Evolutionary conservation across 2,329 filamentous ascomycete species (phyloP), one percentile per base, ranked within the genome.

Genomic region (Alternaria gansuensis): DNA sequence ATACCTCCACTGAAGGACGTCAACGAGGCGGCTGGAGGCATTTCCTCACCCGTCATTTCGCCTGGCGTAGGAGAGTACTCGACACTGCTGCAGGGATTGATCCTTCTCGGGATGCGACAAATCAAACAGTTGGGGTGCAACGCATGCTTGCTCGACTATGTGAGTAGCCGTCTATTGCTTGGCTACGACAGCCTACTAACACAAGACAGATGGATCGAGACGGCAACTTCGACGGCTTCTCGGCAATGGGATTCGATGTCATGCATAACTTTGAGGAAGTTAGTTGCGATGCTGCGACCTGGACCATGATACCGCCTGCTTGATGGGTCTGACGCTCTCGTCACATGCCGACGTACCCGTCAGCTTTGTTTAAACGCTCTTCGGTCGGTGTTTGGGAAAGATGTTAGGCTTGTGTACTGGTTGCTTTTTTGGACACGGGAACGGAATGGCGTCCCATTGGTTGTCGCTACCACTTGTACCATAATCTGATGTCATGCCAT

Each of bases 201-300:
- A 63, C 74, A 52, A 52, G 34, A 17, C 66, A 91, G 89, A 88
- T 89, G 75, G 86, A 88, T 60, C 85, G 85, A 14, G 90, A 93
- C 71, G 89, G 90, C 52, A 86, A 87, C 46, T 87, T 87, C 63
- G 91, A 95, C 75, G 87, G 88, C 34, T 80, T 96, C 58, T 83
- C 88, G 54, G 87, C 87, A 0, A 92, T 96, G 89, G 92, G 92
- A 1, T 96, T 96, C 72, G 87, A 87, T 63, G 85, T 91, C 43
- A 79, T 93, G 62, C 90, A 94, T 77, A 88, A 85, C 39, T 96
- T 93, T 75, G 92, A 96, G 70, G 91, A 96, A 76, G 85, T 95
- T 52, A 90, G 88, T 59, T 88, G 85, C 69, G 87, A 90, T 74
- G 85, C 85, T 43, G 82, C 84, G 49, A 87, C 84, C 7, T 88